Evolutionary conservation across 768 basidiomycete genomes (phyloP).

Genomic region (Amanita subjunquillea): DNA sequence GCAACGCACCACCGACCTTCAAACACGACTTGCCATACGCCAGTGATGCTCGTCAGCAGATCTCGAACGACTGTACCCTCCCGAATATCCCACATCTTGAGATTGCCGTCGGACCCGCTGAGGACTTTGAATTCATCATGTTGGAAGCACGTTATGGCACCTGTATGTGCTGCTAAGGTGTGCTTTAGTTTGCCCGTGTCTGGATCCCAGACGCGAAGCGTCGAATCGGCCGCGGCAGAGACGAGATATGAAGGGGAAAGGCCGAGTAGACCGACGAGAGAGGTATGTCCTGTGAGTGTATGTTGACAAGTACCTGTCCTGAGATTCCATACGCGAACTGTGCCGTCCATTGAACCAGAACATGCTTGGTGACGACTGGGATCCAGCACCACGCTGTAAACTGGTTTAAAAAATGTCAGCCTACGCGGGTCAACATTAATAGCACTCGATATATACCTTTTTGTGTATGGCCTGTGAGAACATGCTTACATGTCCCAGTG

Average conservation of each 20-base stretch:
- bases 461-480: conserved; percentile 80
- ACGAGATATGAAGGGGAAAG: conserved; percentile 86
- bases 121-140: conserved; percentile 97
- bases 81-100: conserved; percentile 96
- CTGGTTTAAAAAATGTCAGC: conserved; percentile 25
- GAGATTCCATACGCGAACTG: conserved; percentile 91
- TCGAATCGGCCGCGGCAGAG: conserved; percentile 94
- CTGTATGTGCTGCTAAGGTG: conserved; percentile 82
- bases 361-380: conserved; percentile 79
- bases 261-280: conserved; percentile 88
- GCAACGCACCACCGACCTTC: conserved; percentile 93
- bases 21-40: conserved; percentile 97
- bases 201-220: conserved; percentile 91
- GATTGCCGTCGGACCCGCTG: conserved; percentile 88
- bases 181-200: conserved; percentile 71
- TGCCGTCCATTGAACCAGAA: conserved; percentile 97
- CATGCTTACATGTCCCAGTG: conserved; percentile 71
- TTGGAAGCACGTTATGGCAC: conserved; percentile 99
- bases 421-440: neutral
- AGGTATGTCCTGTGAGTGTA: conserved; percentile 83
- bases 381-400: conserved; percentile 94
- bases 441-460: conserved; percentile 49
- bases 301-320: conserved; percentile 72
- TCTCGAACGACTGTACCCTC: conserved; percentile 84
- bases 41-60: conserved; percentile 81